Evolutionary conservation across 169 alveolate genomes (phyloP), one percentile per base, ranked within the genome.

Genomic region (Eimeria tenella): DNA sequence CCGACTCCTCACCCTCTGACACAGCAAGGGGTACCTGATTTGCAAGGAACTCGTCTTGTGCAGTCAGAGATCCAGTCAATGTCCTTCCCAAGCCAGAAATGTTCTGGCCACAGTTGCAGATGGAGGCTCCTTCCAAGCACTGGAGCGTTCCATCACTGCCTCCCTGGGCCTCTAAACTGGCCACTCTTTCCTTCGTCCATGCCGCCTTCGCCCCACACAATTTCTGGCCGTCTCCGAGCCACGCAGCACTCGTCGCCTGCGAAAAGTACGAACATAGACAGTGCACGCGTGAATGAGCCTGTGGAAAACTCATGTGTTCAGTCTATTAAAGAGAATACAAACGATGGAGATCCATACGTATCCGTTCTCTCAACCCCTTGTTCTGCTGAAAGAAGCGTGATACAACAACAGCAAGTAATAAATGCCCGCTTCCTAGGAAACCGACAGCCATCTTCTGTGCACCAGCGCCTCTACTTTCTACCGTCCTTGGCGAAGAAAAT

Each of bases 1-100:
- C 56, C 6, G 82, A 25, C 49, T 15, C 82, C 25, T 74, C 84
- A 5, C 52, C 84, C 5, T 74, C 84, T 74, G 84, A 25, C 84
- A 50, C 84, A 49, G 49, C 13, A 42, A 42, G 63, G 0, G 84
- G 62, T 15, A 49, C 84, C 63, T 74, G 60, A 60, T 42, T 15
- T 74, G 9, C 63, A 42, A 74, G 50, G 17, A 17, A 31, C 49
- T 17, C 19, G 25, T 42, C 52, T 42, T 17, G 63, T 17, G 49
- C 42, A 17, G 84, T 10, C 63, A 42, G 49, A 17, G 10, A 15
- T 25, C 84, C 84, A 0, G 52, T 50, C 49, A 15, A 31, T 49
- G 62, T 60, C 49, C 84, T 17, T 42, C 6, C 17, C 62, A 74
- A 11, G 9, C 84, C 25, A 17, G 19, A 56, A 74, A 15, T 60